Conservation (phyloP, 75 land plant species). For the Selaginella moellendorffii region DNA sequence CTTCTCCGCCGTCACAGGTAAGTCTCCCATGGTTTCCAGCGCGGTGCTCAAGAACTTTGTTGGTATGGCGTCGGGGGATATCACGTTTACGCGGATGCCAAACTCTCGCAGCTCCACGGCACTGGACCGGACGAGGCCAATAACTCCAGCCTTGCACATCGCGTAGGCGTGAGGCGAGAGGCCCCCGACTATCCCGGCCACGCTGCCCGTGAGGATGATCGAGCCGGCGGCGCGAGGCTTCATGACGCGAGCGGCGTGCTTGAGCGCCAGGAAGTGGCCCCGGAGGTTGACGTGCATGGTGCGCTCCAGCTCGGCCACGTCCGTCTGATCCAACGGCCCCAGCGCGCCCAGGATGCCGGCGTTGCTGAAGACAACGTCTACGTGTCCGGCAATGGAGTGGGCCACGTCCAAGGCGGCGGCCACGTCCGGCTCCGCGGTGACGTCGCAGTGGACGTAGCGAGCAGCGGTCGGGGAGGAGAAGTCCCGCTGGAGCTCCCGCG, state of each 20-base stretch:
- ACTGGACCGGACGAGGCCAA: slow-evolving; percentile 34
- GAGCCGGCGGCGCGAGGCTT: not conserved
- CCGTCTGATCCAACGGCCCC: not conserved
- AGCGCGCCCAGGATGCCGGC: slow-evolving; percentile 36
- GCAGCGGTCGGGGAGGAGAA: slow-evolving; percentile 15
- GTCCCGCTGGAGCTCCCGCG: slow-evolving; percentile 7
- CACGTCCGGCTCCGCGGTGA: slow-evolving; percentile 37
- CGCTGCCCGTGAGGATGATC: slow-evolving; percentile 31
- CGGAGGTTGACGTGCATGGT: not conserved
- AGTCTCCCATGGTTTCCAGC: not conserved
- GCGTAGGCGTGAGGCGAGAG: slow-evolving; percentile 35
- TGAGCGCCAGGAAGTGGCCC: not conserved
- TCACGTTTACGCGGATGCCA: slow-evolving; percentile 55
- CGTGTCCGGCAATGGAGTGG: slow-evolving; percentile 24
- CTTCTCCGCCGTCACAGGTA: not conserved
- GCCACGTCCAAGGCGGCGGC: slow-evolving; percentile 25
- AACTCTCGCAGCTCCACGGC: slow-evolving; percentile 43
- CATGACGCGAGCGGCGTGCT: not conserved
- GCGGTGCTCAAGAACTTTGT: not conserved
- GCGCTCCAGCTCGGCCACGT: not conserved
- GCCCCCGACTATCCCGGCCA: slow-evolving; percentile 28
- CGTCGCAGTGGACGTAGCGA: slow-evolving; percentile 50
- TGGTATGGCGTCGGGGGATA: slow-evolving; percentile 34
- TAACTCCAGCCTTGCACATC: slow-evolving; percentile 33
- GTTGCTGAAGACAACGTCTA: slow-evolving; percentile 58